A percentile compares a stretch with the other conserved stretches of the same genome.
Evolutionary conservation across 106 monocot genomes (phyloP).

Genomic region (Apostasia shenzhenica): DNA sequence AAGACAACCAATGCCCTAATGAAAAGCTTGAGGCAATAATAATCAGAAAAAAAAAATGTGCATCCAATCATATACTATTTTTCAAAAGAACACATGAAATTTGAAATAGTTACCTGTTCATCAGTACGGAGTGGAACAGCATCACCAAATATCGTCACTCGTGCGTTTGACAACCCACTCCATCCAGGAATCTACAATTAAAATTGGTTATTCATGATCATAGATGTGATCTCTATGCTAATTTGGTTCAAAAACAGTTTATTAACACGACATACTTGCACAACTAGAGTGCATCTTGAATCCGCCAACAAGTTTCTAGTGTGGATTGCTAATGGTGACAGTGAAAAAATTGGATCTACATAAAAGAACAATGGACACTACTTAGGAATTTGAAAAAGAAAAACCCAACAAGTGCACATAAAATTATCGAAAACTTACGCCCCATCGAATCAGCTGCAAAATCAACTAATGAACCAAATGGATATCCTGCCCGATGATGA

Average conservation of each 20-base stretch:
- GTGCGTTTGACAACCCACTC: conserved; percentile 97
- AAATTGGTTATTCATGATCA: not conserved
- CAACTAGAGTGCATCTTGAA: conserved; percentile 90
- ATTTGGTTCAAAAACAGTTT: not conserved
- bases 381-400: not conserved
- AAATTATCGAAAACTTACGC: conserved; percentile 42
- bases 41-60: too few relatives aligned
- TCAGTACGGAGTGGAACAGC: conserved; percentile 60
- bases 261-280: conserved; percentile 45
- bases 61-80: too few relatives aligned
- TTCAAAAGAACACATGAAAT: not conserved
- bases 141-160: conserved; percentile 94
- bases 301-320: conserved; percentile 87
- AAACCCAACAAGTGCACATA: not conserved
- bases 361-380: not conserved
- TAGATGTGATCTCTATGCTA: not conserved
- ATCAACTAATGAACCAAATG: conserved; percentile 93
- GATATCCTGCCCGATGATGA: conserved; percentile 79
- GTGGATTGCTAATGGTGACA: conserved; percentile 93
- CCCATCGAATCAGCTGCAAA: conserved; percentile 84
- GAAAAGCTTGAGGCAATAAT: too few relatives aligned
- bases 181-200: conserved; percentile 87
- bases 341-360: conserved; percentile 90
- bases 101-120: conserved; percentile 43
- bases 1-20: too few relatives aligned